Base-by-base conservation (phyloP, 805 yeast species). In the Danielia reshetovae region DNA sequence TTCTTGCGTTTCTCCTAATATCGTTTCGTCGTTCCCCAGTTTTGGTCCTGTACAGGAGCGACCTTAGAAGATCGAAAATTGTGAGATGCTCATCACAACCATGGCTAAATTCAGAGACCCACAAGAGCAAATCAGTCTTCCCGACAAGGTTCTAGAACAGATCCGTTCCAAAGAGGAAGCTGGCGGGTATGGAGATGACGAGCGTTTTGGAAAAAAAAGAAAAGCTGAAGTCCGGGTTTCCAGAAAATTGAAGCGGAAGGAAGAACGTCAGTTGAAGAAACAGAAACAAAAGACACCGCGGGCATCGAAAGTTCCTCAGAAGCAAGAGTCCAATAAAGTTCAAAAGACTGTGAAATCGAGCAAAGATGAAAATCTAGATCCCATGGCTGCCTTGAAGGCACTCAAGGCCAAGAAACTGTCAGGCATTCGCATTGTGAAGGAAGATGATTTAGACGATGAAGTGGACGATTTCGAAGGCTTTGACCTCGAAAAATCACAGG, bases 71-170 rank as follows among this genome's bases (percentile, higher is more conserved):
- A 7, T 19, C 9, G 11, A 15, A 13, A 21, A 17, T 19, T 27
- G 15, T 21, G 30, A 15, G 35, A 18, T 16, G 35, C 38, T 30
- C 39, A 35, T 35, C 39, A 19, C 29, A 13, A 17, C 8, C 23
- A 43, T 42, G 43, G 34, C 39, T 8, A 33, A 31, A 12, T 16
- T 32, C 8, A 14, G 17, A 10, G 39, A 41, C 7, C 59, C 55
- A 16, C 33, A 35, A 16, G 76, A 72, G 43, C 72, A 66, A n/a
- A 77, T 76, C 34, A 64, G 77, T 38, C 57, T 78, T 15, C 84
- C 84, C 2, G 80, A 79, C 2, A 47, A 57, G 23, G 52, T 77
- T 12, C 51, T 78, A 29, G 81, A 79, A 42, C 75, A 75, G 52
- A 62, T 78, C 35, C 51, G 62, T 24, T 53, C 51, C 13, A 57